These are phyloP conservation scores for Auxenochlorella protothecoides DNA, from an alignment of 139 green algal genomes.

Conservation along the genomic window DNA sequence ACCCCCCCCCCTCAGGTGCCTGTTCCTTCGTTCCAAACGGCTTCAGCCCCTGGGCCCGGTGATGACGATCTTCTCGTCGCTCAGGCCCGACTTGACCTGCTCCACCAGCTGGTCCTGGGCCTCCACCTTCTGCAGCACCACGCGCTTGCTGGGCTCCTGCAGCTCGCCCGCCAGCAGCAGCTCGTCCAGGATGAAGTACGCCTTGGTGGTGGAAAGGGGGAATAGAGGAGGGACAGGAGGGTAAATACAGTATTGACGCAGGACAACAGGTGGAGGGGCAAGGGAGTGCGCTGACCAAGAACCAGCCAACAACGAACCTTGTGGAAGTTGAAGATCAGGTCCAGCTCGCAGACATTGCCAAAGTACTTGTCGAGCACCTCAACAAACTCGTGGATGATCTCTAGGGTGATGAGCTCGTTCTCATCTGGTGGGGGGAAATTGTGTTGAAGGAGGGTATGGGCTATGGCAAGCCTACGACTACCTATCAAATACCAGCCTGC, in stretches of 20 bases:
- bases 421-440: conserved; percentile 21
- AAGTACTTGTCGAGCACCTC: conserved; percentile 89
- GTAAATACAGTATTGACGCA: no score
- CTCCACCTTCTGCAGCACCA: conserved; percentile 45
- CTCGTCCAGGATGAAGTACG: conserved; percentile 98
- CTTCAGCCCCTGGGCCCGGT: conserved; percentile 7
- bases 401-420: conserved; percentile 81
- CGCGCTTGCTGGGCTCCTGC: conserved; percentile 86
- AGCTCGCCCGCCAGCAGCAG: conserved; percentile 87
- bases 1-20: no score
- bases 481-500: no score
- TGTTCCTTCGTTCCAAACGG: no score
- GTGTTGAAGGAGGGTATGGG: no score
- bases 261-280: no score
- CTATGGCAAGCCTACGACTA: no score
- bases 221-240: no score
- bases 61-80: conserved; percentile 1
- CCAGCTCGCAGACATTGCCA: conserved; percentile 98
- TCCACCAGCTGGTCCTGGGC: conserved; percentile 77
- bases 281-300: no score
- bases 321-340: conserved; percentile 99
- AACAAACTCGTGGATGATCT: conserved; percentile 92
- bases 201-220: conserved; percentile 22
- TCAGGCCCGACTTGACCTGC: conserved; percentile 35
- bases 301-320: conserved; percentile 37